Evolutionary conservation across 768 basidiomycete genomes (phyloP), one percentile per base, ranked within the genome.

Genomic region (Leccinum truebloodii): DNA sequence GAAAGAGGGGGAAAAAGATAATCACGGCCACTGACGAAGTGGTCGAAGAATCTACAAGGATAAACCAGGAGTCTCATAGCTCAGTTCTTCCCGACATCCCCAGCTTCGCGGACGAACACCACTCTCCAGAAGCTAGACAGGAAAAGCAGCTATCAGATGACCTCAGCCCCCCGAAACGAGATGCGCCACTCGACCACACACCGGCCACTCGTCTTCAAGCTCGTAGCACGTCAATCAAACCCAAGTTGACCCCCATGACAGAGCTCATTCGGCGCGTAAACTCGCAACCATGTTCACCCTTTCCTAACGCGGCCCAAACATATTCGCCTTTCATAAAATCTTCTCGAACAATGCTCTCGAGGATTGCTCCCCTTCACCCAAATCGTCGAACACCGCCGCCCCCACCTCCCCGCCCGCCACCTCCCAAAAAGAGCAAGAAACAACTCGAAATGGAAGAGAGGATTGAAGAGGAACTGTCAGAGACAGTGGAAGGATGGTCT

Each of bases 341-440:
- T 7, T 88, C 88, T 9, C 81, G 84, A 39, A 80, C 79, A 46
- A 70, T 83, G 53, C 79, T 93, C 35, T 83, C 86, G 1, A 79
- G 77, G 34, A 92, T 93, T 60, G 90, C 89, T 12, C 89, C 90
- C 3, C 78, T 93, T 26, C 90, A 92, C 66, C 83, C 85, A 9
- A 88, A 89, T 69, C 78, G 89, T 52, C 81, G 83, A 14, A 84
- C 88, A 1, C 90, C 90, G 0, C 90, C 90, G 0, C 90, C 88
- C 0, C 87, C 88, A 0, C 80, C 78, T 2, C 90, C 90, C 1
- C 83, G 85, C 4, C 86, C 85, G 0, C 88, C 89, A 5, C 85
- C 86, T 50, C 83, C 81, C 63, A 89, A 86, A 75, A 92, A 92
- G 78, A 86, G 84, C 55, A 91, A 91, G 79, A 92, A 92, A 71